Evolutionary conservation across 1,139 yeast species (phyloP).

Genomic region (Chernovozyma sophiae-reginae): DNA sequence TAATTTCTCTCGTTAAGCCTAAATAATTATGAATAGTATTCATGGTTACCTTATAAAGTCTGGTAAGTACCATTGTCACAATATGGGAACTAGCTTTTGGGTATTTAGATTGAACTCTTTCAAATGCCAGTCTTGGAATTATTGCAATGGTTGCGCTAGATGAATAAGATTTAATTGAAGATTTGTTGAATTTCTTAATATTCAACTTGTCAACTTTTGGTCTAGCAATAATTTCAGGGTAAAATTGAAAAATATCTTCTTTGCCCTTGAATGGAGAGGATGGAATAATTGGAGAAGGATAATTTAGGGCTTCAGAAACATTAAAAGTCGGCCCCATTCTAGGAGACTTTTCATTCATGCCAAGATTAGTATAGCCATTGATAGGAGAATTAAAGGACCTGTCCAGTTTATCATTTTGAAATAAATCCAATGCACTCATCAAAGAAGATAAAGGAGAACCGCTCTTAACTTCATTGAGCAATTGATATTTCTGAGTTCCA

Average conservation of each 20-base stretch:
- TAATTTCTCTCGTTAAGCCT: constrained; percentile 78
- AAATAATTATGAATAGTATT: constrained; percentile 85
- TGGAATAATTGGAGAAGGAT: not conserved
- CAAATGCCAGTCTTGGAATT: constrained; percentile 82
- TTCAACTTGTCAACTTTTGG: constrained; percentile 31
- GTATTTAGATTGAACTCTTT: constrained; percentile 64
- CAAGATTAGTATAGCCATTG: not conserved
- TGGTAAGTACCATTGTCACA: constrained; percentile 84
- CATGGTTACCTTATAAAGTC: constrained; percentile 85
- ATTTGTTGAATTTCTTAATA: constrained; percentile 4
- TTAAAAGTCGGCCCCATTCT: not conserved
- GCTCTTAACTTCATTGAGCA: constrained; percentile 78
- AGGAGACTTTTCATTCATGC: not conserved
- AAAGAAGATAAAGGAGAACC: constrained; percentile 86
- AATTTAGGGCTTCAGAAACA: not conserved
- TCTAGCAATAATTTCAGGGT: constrained; percentile 53
- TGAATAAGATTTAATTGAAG: constrained; percentile 3
- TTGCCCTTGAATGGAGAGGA: not conserved
- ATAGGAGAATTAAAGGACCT: not conserved
- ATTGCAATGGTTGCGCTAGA: constrained; percentile 78
- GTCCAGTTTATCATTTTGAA: constrained; percentile 13
- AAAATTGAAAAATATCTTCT: not conserved
- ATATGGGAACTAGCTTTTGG: constrained; percentile 93
- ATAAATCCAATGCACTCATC: constrained; percentile 70
- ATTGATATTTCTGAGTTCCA: constrained; percentile 59